Conservation (phyloP, 2,329 filamentous ascomycete genomes). For the Xylariaceae sp. region DNA sequence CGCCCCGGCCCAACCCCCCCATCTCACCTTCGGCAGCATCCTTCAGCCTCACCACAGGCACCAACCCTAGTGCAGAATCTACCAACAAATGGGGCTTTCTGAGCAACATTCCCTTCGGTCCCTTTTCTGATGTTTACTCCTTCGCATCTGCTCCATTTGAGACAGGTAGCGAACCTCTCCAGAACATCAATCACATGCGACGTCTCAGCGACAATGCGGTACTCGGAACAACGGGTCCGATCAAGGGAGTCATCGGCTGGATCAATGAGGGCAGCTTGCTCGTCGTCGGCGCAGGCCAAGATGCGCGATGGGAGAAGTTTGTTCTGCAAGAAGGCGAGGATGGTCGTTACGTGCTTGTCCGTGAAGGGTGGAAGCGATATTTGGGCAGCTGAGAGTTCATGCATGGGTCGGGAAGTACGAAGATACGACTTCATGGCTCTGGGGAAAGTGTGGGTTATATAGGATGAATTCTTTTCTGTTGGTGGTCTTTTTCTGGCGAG, state of each 20-base stretch:
- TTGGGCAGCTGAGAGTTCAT: conserved; percentile 36
- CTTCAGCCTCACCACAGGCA: conserved; percentile 15
- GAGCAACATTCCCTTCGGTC: conserved; percentile 77
- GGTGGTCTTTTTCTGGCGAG: conserved; percentile 15
- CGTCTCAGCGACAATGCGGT: conserved; percentile 33
- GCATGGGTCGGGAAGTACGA: conserved; percentile 6
- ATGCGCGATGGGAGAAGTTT: conserved; percentile 87
- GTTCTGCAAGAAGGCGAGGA: conserved; percentile 64
- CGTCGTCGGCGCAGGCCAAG: conserved; percentile 73
- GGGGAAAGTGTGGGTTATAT: conserved; percentile 3
- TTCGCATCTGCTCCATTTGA: conserved; percentile 79
- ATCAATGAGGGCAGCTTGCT: conserved; percentile 67
- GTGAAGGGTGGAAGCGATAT: conserved; percentile 82
- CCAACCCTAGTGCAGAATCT: conserved; percentile 41
- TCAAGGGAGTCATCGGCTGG: conserved; percentile 87
- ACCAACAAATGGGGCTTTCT: conserved; percentile 82
- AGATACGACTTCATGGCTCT: too few relatives aligned
- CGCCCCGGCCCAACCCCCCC: conserved; percentile 18
- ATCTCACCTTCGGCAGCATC: conserved; percentile 11
- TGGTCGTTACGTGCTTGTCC: conserved; percentile 61
- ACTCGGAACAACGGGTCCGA: conserved; percentile 53
- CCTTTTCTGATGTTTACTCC: conserved; percentile 88
- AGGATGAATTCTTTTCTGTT: too few relatives aligned
- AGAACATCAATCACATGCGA: conserved; percentile 35
- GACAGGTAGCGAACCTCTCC: conserved; percentile 67